phyloP scores from a whole-genome alignment of 169 alveolate genomes.

The Cyclospora cayetanensis region DNA sequence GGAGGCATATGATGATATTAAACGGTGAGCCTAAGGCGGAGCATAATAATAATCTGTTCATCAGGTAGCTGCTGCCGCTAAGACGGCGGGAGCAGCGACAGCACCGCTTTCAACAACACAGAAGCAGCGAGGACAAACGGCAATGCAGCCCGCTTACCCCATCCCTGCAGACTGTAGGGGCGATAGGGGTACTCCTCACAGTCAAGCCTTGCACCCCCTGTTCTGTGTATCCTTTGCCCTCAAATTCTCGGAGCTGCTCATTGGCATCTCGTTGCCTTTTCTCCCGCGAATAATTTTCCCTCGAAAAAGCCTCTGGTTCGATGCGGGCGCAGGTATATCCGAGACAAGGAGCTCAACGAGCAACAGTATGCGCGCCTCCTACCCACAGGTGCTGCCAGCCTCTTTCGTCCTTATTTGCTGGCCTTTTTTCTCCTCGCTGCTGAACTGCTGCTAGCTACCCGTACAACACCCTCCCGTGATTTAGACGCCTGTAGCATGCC shows the following conservation, averaged over 20 bases:
- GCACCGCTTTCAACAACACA: no score
- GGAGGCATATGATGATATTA: conserved; percentile 96
- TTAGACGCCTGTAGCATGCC: no score
- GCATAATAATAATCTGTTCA: not conserved
- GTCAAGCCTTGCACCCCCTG: not conserved
- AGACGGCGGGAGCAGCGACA: not conserved
- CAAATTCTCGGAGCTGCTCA: not conserved
- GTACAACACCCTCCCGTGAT: no score
- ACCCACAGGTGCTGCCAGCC: not conserved
- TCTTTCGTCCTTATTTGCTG: no score
- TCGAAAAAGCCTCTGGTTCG: conserved; percentile 69
- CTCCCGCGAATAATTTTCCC: not conserved
- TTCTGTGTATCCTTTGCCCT: not conserved
- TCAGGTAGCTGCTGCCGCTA: no score
- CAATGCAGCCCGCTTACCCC: not conserved
- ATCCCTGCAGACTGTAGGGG: not conserved
- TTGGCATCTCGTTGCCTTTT: no score
- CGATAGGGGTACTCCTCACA: not conserved
- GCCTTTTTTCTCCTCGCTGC: no score
- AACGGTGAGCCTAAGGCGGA: conserved; percentile 76
- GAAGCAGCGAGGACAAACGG: no score
- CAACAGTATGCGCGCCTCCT: conserved; percentile 65
- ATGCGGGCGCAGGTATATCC: conserved; percentile 65
- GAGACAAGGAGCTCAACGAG: conserved; percentile 79
- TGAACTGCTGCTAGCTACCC: no score